Evolutionary conservation across 139 green algal species (phyloP).

Genomic region (Chlamydomonas applanata): DNA sequence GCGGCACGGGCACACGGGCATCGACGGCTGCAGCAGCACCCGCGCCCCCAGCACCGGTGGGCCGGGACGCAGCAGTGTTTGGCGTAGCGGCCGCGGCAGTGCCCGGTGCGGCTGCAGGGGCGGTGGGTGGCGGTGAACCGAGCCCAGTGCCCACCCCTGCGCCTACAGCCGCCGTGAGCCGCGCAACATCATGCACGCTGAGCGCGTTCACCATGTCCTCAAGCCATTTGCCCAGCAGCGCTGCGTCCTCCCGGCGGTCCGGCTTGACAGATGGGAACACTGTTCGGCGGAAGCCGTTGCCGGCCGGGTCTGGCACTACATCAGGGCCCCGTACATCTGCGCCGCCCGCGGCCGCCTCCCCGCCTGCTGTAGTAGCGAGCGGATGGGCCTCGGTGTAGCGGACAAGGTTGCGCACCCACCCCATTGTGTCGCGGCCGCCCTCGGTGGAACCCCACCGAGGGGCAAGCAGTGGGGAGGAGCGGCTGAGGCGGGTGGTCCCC

Average conservation of each 20-base stretch:
- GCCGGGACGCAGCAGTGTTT: conserved; percentile 10
- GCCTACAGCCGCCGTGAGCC: too few species aligned
- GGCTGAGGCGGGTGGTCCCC: too few species aligned
- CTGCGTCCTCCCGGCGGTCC: conserved; percentile 36
- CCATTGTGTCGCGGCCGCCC: conserved; percentile 41
- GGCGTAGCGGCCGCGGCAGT: background rate
- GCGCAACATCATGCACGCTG: too few species aligned
- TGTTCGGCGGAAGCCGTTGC: background rate
- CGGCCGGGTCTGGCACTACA: background rate
- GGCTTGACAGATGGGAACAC: conserved; percentile 13
- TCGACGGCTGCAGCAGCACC: background rate
- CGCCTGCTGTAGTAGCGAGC: background rate
- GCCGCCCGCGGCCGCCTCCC: background rate
- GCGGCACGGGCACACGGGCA: background rate
- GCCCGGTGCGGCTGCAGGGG: conserved; percentile 16
- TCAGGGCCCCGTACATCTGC: background rate
- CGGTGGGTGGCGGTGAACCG: too few species aligned
- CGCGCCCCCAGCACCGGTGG: too few species aligned
- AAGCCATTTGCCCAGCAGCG: conserved; percentile 51
- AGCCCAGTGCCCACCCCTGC: too few species aligned
- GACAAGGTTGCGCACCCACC: conserved; percentile 51
- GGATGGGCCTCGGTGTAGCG: conserved; percentile 33
- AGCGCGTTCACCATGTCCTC: conserved; percentile 38
- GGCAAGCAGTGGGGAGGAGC: background rate
- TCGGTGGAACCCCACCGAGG: conserved; percentile 39